These are phyloP conservation scores for Discostella stelligera DNA, from an alignment of 352 stramenopile genomes.

Conservation along the genomic window DNA sequence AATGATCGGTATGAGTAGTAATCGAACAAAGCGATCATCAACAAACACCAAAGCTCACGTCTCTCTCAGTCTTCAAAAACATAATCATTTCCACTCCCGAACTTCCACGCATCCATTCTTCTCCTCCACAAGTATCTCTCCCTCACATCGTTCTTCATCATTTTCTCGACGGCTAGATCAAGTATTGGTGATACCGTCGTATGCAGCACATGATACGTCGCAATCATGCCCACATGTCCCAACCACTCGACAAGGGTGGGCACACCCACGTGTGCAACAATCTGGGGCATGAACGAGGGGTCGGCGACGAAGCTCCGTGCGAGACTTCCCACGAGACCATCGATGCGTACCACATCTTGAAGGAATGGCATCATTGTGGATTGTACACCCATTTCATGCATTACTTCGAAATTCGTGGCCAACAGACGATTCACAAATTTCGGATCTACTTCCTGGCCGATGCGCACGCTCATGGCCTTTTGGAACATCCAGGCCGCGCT, in stretches of 20 bases:
- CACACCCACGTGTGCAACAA: constrained; percentile 71
- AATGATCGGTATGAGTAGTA: no score
- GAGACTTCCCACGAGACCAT: constrained; percentile 71
- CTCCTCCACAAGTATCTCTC: constrained; percentile 62
- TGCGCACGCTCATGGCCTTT: constrained; percentile 83
- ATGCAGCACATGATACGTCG: constrained; percentile 61
- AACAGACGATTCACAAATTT: constrained; percentile 84
- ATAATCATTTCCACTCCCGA: constrained; percentile 72
- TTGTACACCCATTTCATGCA: constrained; percentile 75
- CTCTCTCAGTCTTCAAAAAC: constrained; percentile 50
- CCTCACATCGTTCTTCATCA: constrained; percentile 40
- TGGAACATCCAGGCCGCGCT: constrained; percentile 87
- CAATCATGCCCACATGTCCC: constrained; percentile 75
- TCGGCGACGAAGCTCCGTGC: constrained; percentile 67
- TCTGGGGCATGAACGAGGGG: constrained; percentile 77
- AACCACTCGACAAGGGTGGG: constrained; percentile 75
- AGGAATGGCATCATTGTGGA: constrained; percentile 77
- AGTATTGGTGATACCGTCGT: constrained; percentile 42
- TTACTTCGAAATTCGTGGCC: constrained; percentile 81
- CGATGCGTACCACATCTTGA: constrained; percentile 79
- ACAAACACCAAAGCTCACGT: no score
- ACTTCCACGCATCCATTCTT: constrained; percentile 79
- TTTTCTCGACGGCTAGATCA: constrained; percentile 49
- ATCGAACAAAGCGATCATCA: no score
- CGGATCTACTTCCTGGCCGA: constrained; percentile 70